Percentiles rank a stretch among this genome's conserved stretches.
phyloP scores from a whole-genome alignment of 2,329 filamentous ascomycete genomes.

The Aspergillus hortae region DNA sequence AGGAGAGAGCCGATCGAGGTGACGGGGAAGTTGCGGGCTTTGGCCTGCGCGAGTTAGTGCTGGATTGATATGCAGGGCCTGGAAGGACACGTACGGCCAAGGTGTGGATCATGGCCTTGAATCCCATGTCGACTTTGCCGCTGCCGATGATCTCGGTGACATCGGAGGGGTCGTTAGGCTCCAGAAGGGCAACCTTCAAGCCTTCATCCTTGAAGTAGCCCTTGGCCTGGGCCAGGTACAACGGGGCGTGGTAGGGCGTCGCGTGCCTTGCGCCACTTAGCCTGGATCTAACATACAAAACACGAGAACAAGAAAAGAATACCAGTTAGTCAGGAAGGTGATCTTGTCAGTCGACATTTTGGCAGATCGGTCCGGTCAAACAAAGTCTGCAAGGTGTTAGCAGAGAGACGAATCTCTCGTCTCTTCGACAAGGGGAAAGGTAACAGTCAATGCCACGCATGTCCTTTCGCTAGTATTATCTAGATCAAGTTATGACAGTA shows the following conservation, averaged over 20 bases:
- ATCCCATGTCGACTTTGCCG: constrained; percentile 72
- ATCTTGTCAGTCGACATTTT: constrained; percentile 80
- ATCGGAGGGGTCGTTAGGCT: constrained; percentile 76
- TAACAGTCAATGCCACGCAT: constrained; percentile 63
- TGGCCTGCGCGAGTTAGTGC: constrained; percentile 51
- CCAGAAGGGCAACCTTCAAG: constrained; percentile 72
- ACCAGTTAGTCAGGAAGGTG: constrained; percentile 82
- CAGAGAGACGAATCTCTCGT: constrained; percentile 4
- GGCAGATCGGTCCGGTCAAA: constrained; percentile 40
- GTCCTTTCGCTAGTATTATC: constrained; percentile 86
- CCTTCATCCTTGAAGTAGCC: constrained; percentile 72
- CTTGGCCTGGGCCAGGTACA: constrained; percentile 73
- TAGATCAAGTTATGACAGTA: constrained; percentile 82
- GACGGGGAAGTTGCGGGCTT: constrained; percentile 71
- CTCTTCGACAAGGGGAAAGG: constrained; percentile 16
- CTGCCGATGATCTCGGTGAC: constrained; percentile 78
- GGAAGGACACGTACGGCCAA: constrained; percentile 56
- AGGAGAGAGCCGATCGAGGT: constrained; percentile 70
- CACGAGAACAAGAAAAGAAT: constrained; percentile 20
- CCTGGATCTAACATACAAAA: constrained; percentile 12
- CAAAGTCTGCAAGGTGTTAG: constrained; percentile 23
- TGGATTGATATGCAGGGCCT: not conserved
- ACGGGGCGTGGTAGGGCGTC: constrained; percentile 73
- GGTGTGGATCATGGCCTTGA: constrained; percentile 83
- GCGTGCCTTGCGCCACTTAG: constrained; percentile 61